Base-by-base conservation (phyloP, 225 moss, liverwort and hornwort species). In the Bryoerythrophyllum caledonicum region DNA sequence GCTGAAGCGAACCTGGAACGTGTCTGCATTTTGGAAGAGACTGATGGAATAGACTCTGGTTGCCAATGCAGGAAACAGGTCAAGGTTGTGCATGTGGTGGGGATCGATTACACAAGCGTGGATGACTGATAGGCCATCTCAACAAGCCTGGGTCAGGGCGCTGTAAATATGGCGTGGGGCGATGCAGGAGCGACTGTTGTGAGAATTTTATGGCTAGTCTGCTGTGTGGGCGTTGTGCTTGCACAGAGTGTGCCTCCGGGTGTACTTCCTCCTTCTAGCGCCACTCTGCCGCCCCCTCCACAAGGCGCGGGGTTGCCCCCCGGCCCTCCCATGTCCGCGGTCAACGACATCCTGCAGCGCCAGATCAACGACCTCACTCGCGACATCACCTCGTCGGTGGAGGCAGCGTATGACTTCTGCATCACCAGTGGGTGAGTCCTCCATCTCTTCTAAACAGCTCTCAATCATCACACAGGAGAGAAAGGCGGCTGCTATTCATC, bases 361-460 rank as follows among this genome's bases (percentile, higher is more conserved):
- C 48, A 81, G 70, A 73, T 86, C 28, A 28, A 27, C 25, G 7
- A 1, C 12, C 15, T 81, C 26, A 81, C 83, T 25, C n/a, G 30
- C 10, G 81, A 81, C 54, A 32, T 75, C 59, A 78, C 83, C 38
- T 3, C 61, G 34, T 1, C 56, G 5, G 19, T 86, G 26, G 63
- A 76, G 55, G 49, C 60, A 21, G 15, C 67, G 37, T 83, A 71
- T 61, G 69, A 66, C 54, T 86, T 54, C 65, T 86, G 86, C 30
- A 79, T 84, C 40, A 84, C 86, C 30, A 1, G 73, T 60, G 86
- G 81, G 86, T 81, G 60, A 76, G 76, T 51, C 2, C 14, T 60
- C 24, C 40, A 40, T 11, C 40, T 10, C 40, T 8, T 10, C n/a
- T n/a, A n/a, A 40, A 40, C 40, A 40, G 40, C 1, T 40, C 13